These are phyloP conservation scores for Strobilomyces confusus DNA, from an alignment of 768 basidiomycete species.

Conservation along the genomic window DNA sequence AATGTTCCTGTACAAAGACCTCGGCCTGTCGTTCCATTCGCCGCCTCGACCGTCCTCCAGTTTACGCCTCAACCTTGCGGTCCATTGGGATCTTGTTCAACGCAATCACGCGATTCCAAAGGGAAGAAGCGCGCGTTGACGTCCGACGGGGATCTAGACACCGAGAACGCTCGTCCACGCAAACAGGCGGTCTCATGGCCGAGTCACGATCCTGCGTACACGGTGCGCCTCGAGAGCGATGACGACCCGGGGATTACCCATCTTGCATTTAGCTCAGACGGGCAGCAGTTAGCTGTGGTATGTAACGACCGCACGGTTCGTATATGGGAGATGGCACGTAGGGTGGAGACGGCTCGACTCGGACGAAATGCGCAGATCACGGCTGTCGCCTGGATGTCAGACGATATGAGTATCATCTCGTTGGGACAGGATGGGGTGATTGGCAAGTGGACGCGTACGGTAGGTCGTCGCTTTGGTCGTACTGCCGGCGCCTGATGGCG, in stretches of 20 bases:
- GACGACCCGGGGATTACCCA: conserved; percentile 44
- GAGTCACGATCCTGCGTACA: conserved; percentile 36
- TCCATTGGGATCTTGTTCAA: conserved; percentile 20
- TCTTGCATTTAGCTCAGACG: conserved; percentile 51
- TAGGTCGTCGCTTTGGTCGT: conserved; percentile 28
- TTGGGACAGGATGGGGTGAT: conserved; percentile 55
- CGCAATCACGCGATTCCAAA: conserved; percentile 27
- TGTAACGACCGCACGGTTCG: conserved; percentile 63
- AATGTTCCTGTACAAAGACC: conserved; percentile 28
- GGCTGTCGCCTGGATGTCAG: conserved; percentile 56
- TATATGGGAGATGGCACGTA: conserved; percentile 51
- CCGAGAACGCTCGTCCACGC: conserved; percentile 30
- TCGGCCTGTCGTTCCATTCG: conserved; percentile 25
- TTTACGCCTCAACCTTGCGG: conserved; percentile 20
- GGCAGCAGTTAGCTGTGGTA: conserved; percentile 51
- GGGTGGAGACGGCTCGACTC: conserved; percentile 53
- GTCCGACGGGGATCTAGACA: conserved; percentile 19
- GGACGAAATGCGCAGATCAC: conserved; percentile 47
- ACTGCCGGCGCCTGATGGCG: not conserved
- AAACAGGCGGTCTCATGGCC: conserved; percentile 46
- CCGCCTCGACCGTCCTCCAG: conserved; percentile 33
- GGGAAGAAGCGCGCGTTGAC: conserved; percentile 39
- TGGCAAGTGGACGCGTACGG: conserved; percentile 55
- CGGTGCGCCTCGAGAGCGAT: conserved; percentile 41
- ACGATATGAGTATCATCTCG: conserved; percentile 52